Evolutionary conservation across 495 filamentous ascomycete genomes (phyloP).

Genomic region (Hypoxylon intermedium): DNA sequence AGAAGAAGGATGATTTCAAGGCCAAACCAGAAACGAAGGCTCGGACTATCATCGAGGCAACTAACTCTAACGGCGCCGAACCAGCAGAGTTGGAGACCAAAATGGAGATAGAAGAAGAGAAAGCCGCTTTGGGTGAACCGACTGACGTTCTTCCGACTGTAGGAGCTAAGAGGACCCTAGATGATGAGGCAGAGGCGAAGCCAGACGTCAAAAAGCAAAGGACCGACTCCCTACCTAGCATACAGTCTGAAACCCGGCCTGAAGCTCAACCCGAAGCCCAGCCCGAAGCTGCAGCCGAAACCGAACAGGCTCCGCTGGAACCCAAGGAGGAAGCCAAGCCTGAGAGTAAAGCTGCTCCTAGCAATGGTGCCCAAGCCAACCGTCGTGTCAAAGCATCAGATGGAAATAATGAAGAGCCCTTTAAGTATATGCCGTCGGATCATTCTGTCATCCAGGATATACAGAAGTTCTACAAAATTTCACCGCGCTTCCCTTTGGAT

Average conservation of each 20-base stretch:
- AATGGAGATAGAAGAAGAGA: slow-evolving; percentile 48
- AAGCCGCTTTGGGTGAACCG: slow-evolving; percentile 41
- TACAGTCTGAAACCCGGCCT: no score
- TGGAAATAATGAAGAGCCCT: slow-evolving; percentile 75
- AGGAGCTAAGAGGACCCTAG: slow-evolving; percentile 43
- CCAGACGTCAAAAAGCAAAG: slow-evolving; percentile 39
- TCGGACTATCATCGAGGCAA: slow-evolving; percentile 46
- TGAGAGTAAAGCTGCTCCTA: slow-evolving; percentile 16
- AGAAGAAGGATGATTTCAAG: slow-evolving; percentile 88
- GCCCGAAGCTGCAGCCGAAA: slow-evolving; percentile 17
- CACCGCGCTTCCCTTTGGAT: slow-evolving; percentile 80
- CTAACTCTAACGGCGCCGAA: slow-evolving; percentile 36
- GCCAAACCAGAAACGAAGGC: slow-evolving; percentile 78
- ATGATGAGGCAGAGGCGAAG: slow-evolving; percentile 40
- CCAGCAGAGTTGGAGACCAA: slow-evolving; percentile 48
- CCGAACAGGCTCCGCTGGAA: slow-evolving; percentile 18
- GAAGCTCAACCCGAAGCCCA: slow-evolving; percentile 37
- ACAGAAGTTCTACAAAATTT: slow-evolving; percentile 81
- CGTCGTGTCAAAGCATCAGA: slow-evolving; percentile 37
- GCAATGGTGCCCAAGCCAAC: slow-evolving; percentile 27
- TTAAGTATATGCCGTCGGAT: slow-evolving; percentile 79
- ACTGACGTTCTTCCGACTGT: slow-evolving; percentile 41
- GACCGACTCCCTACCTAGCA: slow-evolving; percentile 29
- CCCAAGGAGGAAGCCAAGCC: slow-evolving; percentile 21
- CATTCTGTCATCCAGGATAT: slow-evolving; percentile 79